These are phyloP conservation scores for Yamadazyma kanchanaburiensis DNA, from an alignment of 1,139 yeast genomes.

Conservation along the genomic window DNA sequence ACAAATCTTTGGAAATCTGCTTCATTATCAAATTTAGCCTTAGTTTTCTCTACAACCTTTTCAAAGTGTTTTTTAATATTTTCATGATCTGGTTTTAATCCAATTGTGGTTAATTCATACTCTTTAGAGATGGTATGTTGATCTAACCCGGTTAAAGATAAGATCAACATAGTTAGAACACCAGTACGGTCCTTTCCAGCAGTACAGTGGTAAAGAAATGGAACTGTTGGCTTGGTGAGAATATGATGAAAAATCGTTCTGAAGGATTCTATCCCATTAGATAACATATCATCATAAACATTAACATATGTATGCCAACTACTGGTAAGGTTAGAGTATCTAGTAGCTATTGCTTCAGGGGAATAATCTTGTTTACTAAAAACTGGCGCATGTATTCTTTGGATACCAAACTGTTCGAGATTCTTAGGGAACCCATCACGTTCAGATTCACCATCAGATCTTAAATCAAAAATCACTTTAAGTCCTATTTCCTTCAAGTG, in stretches of 20 bases:
- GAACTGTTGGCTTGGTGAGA: slow-evolving; percentile 40
- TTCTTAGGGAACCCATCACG: slow-evolving; percentile 45
- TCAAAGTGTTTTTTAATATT: slow-evolving; percentile 32
- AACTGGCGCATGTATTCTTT: slow-evolving; percentile 59
- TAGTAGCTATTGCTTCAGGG: slow-evolving; percentile 60
- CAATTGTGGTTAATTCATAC: slow-evolving; percentile 69
- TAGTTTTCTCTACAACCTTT: slow-evolving; percentile 26
- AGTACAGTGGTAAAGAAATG: slow-evolving; percentile 70
- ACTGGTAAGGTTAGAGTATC: slow-evolving; percentile 55
- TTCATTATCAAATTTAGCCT: slow-evolving; percentile 21
- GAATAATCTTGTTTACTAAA: slow-evolving; percentile 56
- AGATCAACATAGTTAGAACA: slow-evolving; percentile 61
- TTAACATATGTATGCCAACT: slow-evolving; percentile 63
- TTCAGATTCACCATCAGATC: slow-evolving; percentile 59
- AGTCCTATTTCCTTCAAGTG: slow-evolving; percentile 46
- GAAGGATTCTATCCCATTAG: slow-evolving; percentile 44
- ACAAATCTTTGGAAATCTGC: slow-evolving; percentile 26
- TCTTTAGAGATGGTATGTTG: slow-evolving; percentile 64
- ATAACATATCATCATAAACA: slow-evolving; percentile 61
- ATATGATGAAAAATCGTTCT: slow-evolving; percentile 49
- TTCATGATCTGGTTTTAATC: slow-evolving; percentile 52
- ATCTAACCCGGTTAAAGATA: slow-evolving; percentile 64
- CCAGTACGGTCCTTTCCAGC: slow-evolving; percentile 93
- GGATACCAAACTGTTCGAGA: slow-evolving; percentile 40
- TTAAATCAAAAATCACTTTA: slow-evolving; percentile 61